phyloP scores from a whole-genome alignment of 192 early-diverging fungal species.

The Coemansia sp. region DNA sequence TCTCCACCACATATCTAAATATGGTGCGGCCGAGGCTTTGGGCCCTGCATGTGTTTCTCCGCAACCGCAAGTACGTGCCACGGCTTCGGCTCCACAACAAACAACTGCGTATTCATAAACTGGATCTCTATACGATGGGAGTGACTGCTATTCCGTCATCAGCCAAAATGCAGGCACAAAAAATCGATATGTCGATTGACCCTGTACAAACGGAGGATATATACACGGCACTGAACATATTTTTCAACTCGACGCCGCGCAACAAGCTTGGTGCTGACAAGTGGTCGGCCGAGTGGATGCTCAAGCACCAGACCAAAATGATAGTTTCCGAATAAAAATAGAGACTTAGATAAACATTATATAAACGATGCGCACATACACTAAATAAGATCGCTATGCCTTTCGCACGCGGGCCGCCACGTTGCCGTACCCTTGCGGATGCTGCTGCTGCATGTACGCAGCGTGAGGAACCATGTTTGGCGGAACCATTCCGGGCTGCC shows the following conservation, averaged over 20 bases:
- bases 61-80: conserved; percentile 24
- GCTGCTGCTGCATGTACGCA: conserved; percentile 9
- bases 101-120: conserved; percentile 14
- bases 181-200: conserved; percentile 1
- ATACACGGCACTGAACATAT: conserved; percentile 16
- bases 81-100: conserved; percentile 15
- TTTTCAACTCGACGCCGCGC: conserved; percentile 8
- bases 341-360: too few relatives aligned
- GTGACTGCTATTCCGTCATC: conserved; percentile 21
- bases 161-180: conserved; percentile 15
- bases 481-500: conserved; percentile 7
- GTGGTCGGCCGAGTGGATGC: conserved; percentile 6
- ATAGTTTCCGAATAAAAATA: neutral
- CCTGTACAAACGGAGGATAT: conserved; percentile 11
- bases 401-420: conserved; percentile 38
- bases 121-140: neutral
- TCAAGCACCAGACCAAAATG: conserved; percentile 20
- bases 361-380: too few relatives aligned
- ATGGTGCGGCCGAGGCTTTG: conserved; percentile 27
- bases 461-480: conserved; percentile 8
- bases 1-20: conserved; percentile 16
- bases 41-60: conserved; percentile 45
- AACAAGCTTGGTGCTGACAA: neutral
- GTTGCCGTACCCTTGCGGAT: conserved; percentile 25
- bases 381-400: conserved; percentile 12